A percentile compares a stretch with the other conserved stretches of the same genome.
Conservation (phyloP, 2,329 filamentous ascomycete species). For the Alternaria sp. region DNA sequence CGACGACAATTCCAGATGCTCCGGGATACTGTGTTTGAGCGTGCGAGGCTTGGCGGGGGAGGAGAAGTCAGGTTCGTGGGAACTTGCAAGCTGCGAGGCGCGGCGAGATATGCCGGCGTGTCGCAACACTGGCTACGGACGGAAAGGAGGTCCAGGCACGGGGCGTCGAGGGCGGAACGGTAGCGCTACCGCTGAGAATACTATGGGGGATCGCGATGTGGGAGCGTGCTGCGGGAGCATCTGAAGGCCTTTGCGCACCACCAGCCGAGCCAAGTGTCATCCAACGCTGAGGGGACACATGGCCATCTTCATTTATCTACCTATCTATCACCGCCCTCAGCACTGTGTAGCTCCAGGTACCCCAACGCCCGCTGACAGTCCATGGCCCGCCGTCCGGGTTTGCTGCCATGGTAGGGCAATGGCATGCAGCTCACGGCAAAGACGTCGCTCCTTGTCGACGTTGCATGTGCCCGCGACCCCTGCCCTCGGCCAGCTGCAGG, state of each 20-base stretch:
- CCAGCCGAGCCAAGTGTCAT: conserved; percentile 2
- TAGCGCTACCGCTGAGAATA: conserved; percentile 17
- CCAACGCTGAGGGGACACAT: background rate
- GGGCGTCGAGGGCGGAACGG: conserved; percentile 10
- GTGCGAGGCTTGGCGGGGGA: conserved; percentile 10
- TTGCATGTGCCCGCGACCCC: conserved; percentile 4
- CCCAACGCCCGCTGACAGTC: background rate
- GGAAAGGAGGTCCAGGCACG: conserved; percentile 8
- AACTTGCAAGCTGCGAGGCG: background rate
- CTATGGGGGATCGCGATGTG: conserved; percentile 9
- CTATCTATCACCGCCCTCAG: background rate
- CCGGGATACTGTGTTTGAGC: background rate
- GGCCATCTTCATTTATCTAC: background rate
- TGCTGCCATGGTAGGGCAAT: conserved; percentile 8
- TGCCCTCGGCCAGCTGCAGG: conserved; percentile 9
- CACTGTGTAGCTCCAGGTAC: background rate
- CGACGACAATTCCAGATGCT: conserved; percentile 1
- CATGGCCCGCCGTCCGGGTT: background rate
- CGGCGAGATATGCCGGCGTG: background rate
- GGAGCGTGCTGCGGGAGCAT: conserved; percentile 8
- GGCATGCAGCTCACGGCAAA: conserved; percentile 1
- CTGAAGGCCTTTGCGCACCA: conserved; percentile 7
- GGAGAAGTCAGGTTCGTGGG: background rate
- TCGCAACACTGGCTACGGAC: background rate
- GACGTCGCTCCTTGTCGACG: background rate